phyloP scores from a whole-genome alignment of 108 stramenopile species.

The Asterionellopsis glacialis region DNA sequence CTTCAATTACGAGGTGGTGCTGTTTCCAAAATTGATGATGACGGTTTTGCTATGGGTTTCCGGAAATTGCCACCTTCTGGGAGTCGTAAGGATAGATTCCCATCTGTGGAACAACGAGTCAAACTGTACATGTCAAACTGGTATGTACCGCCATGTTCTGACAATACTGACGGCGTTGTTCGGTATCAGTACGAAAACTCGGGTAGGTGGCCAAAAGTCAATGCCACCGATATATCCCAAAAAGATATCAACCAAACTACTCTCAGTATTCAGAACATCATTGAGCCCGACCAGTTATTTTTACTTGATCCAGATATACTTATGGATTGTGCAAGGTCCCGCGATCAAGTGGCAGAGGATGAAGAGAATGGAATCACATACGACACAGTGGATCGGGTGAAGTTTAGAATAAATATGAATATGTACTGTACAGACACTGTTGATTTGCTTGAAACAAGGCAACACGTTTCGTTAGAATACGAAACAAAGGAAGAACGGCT shows the following conservation, averaged over 20 bases:
- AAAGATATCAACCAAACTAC: slow-evolving; percentile 17
- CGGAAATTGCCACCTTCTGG: neutral
- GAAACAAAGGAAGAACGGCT: neutral
- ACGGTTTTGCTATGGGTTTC: no score
- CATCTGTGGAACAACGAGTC: slow-evolving; percentile 68
- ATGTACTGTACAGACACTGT: slow-evolving; percentile 50
- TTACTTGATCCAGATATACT: slow-evolving; percentile 31
- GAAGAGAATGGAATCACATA: neutral
- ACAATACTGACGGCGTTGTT: slow-evolving; percentile 6
- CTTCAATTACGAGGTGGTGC: no score
- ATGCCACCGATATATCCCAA: slow-evolving; percentile 4
- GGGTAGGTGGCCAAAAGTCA: neutral
- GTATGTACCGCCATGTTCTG: slow-evolving; percentile 47
- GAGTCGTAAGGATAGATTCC: slow-evolving; percentile 46
- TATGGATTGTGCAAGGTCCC: slow-evolving; percentile 21
- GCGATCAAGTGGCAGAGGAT: neutral
- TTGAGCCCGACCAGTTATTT: slow-evolving; percentile 40
- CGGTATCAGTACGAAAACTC: slow-evolving; percentile 13
- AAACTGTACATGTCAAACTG: slow-evolving; percentile 66
- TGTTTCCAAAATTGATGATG: no score
- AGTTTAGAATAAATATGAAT: slow-evolving; percentile 40
- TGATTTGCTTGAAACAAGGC: slow-evolving; percentile 23
- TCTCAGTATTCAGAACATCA: slow-evolving; percentile 15
- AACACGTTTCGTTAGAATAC: slow-evolving; percentile 24
- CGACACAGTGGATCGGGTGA: slow-evolving; percentile 9